Base-by-base conservation (phyloP, 1,284 basidiomycete species). In the Boletellus deceptivus region DNA sequence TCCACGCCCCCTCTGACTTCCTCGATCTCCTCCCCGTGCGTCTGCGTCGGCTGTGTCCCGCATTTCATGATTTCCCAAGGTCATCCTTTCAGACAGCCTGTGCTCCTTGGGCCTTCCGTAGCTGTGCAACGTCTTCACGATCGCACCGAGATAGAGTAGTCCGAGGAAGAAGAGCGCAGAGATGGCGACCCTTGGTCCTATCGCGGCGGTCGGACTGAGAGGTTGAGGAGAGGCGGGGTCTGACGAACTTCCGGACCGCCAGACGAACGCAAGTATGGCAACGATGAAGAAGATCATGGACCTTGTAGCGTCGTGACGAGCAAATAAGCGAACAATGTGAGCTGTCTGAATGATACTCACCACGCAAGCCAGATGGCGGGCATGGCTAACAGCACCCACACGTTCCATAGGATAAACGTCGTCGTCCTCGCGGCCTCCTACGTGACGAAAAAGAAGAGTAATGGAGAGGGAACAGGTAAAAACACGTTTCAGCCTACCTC, bases 341-440 rank as follows among this genome's bases (percentile, higher is more conserved):
- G 25, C 22, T 18, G 1, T 36, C 36, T 37, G 18, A 43, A 3
- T 7, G 35, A 13, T 31, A 65, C 65, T 13, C 57, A 82, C 86
- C 87, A 91, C 16, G 85, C 77, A 55, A 91, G 78, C 82, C 85
- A 91, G 14, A 89, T 71, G 0, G 77, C 82, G 0, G 88, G 88
- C 70, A 87, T 83, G 1, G 85, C 80, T 14, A 91, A 71, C 9
- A 91, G 60, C 1, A 89, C 83, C 89, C 88, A 91, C 13, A 88
- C 84, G 55, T 90, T 91, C 88, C 88, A 91, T 65, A 79, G 75
- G 20, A 90, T 80, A 9, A 76, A 68, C 0, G 86, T 84, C 34
- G 82, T 78, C 0, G 78, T 79, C 63, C 77, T 80, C 47, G 80
- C 77, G 20, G 86, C 83, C 68, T 89, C 86, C 83, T 89, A 54